A percentile compares a stretch with the other conserved stretches of the same genome.
Evolutionary conservation across 768 basidiomycete genomes (phyloP).

Genomic region (Ephemerocybe angulata): DNA sequence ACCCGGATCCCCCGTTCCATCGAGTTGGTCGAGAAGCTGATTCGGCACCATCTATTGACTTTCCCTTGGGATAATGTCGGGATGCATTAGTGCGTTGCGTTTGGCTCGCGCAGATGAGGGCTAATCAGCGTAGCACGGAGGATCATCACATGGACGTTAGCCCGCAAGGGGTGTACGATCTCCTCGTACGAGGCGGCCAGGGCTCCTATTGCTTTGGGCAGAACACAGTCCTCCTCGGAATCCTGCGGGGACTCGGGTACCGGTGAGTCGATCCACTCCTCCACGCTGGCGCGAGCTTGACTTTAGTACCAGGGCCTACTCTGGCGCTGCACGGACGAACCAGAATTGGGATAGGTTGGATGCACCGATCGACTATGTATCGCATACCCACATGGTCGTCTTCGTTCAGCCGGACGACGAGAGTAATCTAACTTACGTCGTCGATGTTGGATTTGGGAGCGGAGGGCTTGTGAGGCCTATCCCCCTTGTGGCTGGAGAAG

Average conservation of each 20-base stretch:
- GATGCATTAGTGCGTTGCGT: constrained; percentile 35
- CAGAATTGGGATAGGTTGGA: constrained; percentile 7
- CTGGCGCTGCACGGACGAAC: constrained; percentile 25
- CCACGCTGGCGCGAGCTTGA: background rate
- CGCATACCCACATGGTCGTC: constrained; percentile 23
- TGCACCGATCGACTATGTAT: constrained; percentile 7
- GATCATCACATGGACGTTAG: constrained; percentile 25
- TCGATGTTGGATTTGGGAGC: constrained; percentile 29
- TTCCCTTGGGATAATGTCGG: constrained; percentile 37
- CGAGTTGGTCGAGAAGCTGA: constrained; percentile 24
- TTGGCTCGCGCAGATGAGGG: background rate
- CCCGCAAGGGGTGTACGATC: constrained; percentile 18
- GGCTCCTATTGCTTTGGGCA: constrained; percentile 31
- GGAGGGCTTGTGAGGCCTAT: background rate
- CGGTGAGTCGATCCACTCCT: constrained; percentile 15
- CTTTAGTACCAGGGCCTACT: constrained; percentile 20
- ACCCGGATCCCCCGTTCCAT: constrained; percentile 22
- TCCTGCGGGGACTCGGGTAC: constrained; percentile 27
- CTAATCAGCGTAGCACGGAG: constrained; percentile 13
- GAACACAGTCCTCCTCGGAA: constrained; percentile 24
- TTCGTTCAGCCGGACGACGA: constrained; percentile 27
- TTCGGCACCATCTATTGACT: constrained; percentile 26
- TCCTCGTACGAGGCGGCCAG: constrained; percentile 17
- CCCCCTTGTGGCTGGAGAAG: background rate
- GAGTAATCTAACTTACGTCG: constrained; percentile 26